Percentiles rank a stretch among this genome's conserved stretches.
Evolutionary conservation across 2,329 filamentous ascomycete species (phyloP).

Genomic region (Phyllosticta citriasiana): DNA sequence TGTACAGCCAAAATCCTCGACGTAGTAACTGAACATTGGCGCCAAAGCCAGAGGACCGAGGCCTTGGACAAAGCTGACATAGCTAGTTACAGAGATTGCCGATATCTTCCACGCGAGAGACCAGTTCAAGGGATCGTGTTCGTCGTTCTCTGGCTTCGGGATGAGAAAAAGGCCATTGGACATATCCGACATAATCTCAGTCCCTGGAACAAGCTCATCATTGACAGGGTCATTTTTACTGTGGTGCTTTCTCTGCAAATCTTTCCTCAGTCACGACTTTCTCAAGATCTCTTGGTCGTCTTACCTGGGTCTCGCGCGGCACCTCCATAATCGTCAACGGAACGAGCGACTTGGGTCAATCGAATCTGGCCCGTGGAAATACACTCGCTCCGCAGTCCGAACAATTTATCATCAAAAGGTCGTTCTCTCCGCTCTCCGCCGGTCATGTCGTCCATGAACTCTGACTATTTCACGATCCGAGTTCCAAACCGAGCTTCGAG

Average conservation of each 20-base stretch:
- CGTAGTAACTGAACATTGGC: slow-evolving; percentile 51
- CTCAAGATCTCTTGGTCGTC: background rate
- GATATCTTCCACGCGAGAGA: slow-evolving; percentile 38
- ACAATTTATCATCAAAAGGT: background rate
- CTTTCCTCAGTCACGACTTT: background rate
- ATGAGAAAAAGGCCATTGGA: background rate
- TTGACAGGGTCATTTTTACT: slow-evolving; percentile 42
- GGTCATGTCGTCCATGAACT: background rate
- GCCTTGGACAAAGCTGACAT: slow-evolving; percentile 43
- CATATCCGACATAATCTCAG: slow-evolving; percentile 52
- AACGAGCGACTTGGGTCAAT: background rate
- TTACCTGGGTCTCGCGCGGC: background rate
- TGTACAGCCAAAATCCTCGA: slow-evolving; percentile 44
- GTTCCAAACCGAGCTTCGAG: too few species aligned
- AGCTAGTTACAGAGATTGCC: slow-evolving; percentile 37
- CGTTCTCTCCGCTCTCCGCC: background rate
- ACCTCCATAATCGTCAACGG: background rate
- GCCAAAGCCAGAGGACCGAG: slow-evolving; percentile 46
- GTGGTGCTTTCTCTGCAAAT: slow-evolving; percentile 14
- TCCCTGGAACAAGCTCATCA: slow-evolving; percentile 46
- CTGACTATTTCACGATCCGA: background rate
- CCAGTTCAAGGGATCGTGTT: slow-evolving; percentile 39
- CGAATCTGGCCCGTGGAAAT: background rate
- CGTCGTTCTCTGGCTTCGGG: slow-evolving; percentile 16
- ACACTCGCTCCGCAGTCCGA: background rate